Conservation (phyloP, 225 moss, liverwort and hornwort genomes). For the Pseudoscleropodium purum region DNA sequence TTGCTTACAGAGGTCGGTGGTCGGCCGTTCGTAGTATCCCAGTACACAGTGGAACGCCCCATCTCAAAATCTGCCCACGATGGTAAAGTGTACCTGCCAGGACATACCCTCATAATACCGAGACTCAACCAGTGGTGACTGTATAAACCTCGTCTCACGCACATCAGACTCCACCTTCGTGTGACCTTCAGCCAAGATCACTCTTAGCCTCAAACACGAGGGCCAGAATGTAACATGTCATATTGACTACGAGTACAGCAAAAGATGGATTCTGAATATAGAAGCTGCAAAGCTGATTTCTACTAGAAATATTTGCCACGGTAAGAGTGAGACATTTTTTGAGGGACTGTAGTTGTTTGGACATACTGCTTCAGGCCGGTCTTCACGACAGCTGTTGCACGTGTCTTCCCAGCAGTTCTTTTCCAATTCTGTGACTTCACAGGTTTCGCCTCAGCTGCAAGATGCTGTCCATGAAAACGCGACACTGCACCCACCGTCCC, state of each 20-base stretch:
- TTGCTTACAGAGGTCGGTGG: constrained; percentile 57
- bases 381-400: constrained; percentile 34
- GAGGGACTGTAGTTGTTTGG: not conserved
- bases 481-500: constrained; percentile 17
- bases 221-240: not conserved
- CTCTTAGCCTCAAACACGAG: not conserved
- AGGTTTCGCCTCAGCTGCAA: constrained; percentile 8
- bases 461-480: constrained; percentile 24
- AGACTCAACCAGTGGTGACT: not conserved
- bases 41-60: constrained; percentile 48
- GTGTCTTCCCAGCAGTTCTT: constrained; percentile 9
- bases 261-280: not conserved
- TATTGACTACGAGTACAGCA: not conserved
- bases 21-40: constrained; percentile 62
- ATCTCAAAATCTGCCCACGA: constrained; percentile 87
- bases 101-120: not conserved
- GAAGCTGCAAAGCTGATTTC: not conserved
- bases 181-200: not conserved
- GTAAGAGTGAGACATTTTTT: not conserved
- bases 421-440: constrained; percentile 11
- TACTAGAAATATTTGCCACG: not conserved
- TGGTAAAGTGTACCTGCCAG: constrained; percentile 47
- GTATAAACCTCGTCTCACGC: not conserved
- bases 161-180: not conserved
- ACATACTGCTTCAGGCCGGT: constrained; percentile 35